Evolutionary conservation across 331 rosid genomes (phyloP).

Genomic region (Dryas integrifolia): DNA sequence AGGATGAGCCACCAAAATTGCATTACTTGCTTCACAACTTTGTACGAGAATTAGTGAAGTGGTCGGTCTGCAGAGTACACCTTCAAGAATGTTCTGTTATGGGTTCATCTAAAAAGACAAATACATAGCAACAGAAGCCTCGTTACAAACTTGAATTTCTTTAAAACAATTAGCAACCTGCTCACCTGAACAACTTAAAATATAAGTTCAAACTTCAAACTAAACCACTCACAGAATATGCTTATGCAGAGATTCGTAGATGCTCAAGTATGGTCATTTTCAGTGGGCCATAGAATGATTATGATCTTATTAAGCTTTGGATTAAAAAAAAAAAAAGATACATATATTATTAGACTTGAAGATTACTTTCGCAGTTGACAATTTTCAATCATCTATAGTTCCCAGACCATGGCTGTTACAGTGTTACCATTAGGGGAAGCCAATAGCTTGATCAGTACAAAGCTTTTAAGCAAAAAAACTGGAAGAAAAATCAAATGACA

Average conservation of each 20-base stretch:
- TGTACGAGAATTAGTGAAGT: too few species aligned
- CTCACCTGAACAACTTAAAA: neutral
- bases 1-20: neutral
- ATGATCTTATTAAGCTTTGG: neutral
- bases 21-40: too few species aligned
- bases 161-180: neutral
- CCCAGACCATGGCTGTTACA: neutral
- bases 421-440: slow-evolving; percentile 18
- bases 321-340: neutral
- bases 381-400: neutral
- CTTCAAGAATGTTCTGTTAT: too few species aligned
- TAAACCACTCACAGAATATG: neutral
- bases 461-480: neutral
- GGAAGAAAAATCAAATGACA: slow-evolving; percentile 50
- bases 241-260: neutral
- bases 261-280: neutral
- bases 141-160: neutral
- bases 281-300: neutral
- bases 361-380: neutral
- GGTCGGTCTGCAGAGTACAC: too few species aligned
- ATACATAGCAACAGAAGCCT: neutral
- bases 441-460: slow-evolving; percentile 5
- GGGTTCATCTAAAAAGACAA: neutral
- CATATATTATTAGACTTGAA: slow-evolving; percentile 2
- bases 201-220: neutral